Evolutionary conservation across 2,329 filamentous ascomycete species (phyloP).

Genomic region (Pseudocercospora macadamiae): DNA sequence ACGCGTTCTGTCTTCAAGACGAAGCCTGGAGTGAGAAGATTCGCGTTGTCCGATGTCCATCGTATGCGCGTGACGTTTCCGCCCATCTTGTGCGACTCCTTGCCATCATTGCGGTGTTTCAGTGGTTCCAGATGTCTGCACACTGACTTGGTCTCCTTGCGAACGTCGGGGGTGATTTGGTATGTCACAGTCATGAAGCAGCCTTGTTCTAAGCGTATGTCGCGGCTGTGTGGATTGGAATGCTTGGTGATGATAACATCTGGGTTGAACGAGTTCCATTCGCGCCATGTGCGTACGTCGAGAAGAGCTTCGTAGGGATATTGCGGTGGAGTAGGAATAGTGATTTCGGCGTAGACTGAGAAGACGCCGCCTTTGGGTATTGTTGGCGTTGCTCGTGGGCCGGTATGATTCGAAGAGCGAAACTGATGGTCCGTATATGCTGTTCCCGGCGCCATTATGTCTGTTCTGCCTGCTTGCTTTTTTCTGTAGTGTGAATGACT

Average conservation of each 20-base stretch:
- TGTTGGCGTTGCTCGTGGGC: conserved; percentile 33
- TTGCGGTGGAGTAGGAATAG: conserved; percentile 46
- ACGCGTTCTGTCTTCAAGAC: conserved; percentile 49
- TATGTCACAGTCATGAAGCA: conserved; percentile 50
- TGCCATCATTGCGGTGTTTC: conserved; percentile 28
- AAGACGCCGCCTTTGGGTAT: conserved; percentile 39
- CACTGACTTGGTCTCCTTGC: conserved; percentile 34
- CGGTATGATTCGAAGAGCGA: conserved; percentile 31
- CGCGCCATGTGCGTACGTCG: conserved; percentile 49
- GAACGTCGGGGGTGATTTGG: conserved; percentile 42
- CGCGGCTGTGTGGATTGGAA: conserved; percentile 30
- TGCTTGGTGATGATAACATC: conserved; percentile 50
- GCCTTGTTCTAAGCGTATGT: conserved; percentile 39
- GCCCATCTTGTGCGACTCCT: conserved; percentile 17
- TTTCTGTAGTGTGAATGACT: not conserved
- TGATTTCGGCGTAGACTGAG: conserved; percentile 37
- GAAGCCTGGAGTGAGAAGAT: conserved; percentile 33
- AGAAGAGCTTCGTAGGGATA: conserved; percentile 49
- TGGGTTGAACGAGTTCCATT: conserved; percentile 54
- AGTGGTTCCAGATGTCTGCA: conserved; percentile 42
- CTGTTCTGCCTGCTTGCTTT: too few relatives aligned
- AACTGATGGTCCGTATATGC: conserved; percentile 32
- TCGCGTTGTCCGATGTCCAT: conserved; percentile 37
- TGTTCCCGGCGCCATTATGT: conserved; percentile 17
- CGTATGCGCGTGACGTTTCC: conserved; percentile 37